Conservation (phyloP, 2,329 filamentous ascomycete species). For the Ilyonectria robusta region DNA sequence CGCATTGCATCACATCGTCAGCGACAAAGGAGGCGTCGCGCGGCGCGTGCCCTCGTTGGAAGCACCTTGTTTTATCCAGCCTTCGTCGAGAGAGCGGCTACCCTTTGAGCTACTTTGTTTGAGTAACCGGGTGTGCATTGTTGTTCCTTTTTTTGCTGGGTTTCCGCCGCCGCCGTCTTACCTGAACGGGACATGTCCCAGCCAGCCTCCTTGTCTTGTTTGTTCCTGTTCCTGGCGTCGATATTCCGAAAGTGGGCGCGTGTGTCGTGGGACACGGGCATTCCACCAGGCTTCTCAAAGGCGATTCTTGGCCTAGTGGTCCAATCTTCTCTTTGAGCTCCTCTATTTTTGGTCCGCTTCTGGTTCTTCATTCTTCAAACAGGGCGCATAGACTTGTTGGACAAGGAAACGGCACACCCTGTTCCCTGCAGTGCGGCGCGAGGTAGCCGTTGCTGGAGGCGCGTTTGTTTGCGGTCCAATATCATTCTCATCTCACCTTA, state of each 20-base stretch:
- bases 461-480: neutral
- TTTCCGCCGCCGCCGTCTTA: neutral
- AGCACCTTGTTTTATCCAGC: too few species aligned
- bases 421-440: neutral
- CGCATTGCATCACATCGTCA: neutral
- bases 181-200: neutral
- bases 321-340: neutral
- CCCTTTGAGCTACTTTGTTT: neutral
- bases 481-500: slow-evolving; percentile 2
- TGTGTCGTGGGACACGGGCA: neutral
- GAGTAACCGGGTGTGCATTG: neutral
- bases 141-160: neutral
- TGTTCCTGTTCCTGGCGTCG: too few species aligned
- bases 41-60: neutral
- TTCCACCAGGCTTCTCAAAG: neutral
- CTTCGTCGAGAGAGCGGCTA: neutral
- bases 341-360: neutral
- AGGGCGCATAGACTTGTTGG: neutral
- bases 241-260: neutral
- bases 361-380: neutral
- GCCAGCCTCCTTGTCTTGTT: neutral
- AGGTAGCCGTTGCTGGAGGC: neutral
- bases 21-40: slow-evolving; percentile 14
- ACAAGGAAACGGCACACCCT: neutral
- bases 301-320: neutral